Conservation (phyloP, 202 grass and related monocot genomes). For the Eragrostis tef region DNA sequence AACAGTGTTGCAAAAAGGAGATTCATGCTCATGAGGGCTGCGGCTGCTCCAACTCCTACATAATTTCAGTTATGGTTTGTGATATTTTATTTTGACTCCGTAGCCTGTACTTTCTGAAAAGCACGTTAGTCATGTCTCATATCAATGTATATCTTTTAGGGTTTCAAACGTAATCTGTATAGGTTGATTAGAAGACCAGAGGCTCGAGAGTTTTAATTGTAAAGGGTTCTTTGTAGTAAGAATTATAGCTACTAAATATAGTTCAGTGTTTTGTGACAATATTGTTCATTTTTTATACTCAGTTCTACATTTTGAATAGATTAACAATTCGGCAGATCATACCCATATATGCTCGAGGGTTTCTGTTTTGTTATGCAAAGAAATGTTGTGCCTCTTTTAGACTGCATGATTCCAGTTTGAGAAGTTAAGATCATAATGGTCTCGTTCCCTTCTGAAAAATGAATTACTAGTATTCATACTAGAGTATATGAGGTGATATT, state of each 20-base stretch:
- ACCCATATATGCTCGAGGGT: neutral
- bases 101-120: constrained; percentile 38
- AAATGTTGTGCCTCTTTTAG: constrained; percentile 8
- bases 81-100: neutral
- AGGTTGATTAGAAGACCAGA: neutral
- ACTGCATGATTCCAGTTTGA: neutral
- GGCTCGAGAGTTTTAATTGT: neutral
- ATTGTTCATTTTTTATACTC: constrained; percentile 3
- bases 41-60: constrained; percentile 41
- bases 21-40: constrained; percentile 63
- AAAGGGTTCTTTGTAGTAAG: constrained; percentile 9
- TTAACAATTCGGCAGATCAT: neutral
- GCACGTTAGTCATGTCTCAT: neutral
- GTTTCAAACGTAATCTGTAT: constrained; percentile 24
- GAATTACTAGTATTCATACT: neutral
- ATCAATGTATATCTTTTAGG: constrained; percentile 21
- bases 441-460: neutral
- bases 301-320: neutral
- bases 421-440: neutral
- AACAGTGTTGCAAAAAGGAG: constrained; percentile 53
- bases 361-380: constrained; percentile 1
- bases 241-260: constrained; percentile 17
- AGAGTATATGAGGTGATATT: too few relatives aligned
- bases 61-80: constrained; percentile 39
- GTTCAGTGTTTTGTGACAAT: neutral